A percentile compares a stretch with the other conserved stretches of the same genome.
These are phyloP conservation scores for Rhodotorula sp. DNA, from an alignment of 1,284 basidiomycete species.

Conservation along the genomic window DNA sequence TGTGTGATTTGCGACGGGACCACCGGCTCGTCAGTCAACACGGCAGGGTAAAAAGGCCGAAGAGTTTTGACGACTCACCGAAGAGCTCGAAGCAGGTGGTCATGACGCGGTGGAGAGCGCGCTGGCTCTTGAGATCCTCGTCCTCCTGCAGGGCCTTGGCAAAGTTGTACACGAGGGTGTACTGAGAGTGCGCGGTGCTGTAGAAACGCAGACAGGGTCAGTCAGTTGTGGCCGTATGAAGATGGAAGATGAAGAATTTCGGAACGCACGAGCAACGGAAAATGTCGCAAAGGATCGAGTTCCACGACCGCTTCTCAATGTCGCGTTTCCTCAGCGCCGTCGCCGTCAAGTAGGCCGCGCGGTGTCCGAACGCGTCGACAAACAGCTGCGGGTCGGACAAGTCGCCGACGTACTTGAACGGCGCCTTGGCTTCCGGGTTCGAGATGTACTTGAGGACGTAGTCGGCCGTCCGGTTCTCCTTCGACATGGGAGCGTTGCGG, in stretches of 20 bases:
- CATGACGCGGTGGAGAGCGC: constrained; percentile 49
- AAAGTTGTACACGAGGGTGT: constrained; percentile 49
- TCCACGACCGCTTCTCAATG: constrained; percentile 49
- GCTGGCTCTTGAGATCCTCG: constrained; percentile 47
- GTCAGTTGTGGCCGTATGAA: background rate
- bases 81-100: constrained; percentile 47
- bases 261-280: constrained; percentile 46
- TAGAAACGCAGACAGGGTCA: background rate
- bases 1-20: background rate
- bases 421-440: constrained; percentile 45
- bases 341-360: constrained; percentile 49
- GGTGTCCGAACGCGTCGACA: constrained; percentile 50
- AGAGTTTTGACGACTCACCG: constrained; percentile 16
- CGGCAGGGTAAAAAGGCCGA: too few species aligned
- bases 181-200: constrained; percentile 45
- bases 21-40: too few species aligned
- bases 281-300: constrained; percentile 49
- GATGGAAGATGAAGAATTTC: background rate
- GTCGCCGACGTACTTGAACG: constrained; percentile 43
- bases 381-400: constrained; percentile 47
- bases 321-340: constrained; percentile 49
- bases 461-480: constrained; percentile 46
- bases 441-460: constrained; percentile 49
- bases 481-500: constrained; percentile 24
- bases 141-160: constrained; percentile 50